Conservation (phyloP, 176 grass and related monocot species). For the Eremochloa ophiuroides region DNA sequence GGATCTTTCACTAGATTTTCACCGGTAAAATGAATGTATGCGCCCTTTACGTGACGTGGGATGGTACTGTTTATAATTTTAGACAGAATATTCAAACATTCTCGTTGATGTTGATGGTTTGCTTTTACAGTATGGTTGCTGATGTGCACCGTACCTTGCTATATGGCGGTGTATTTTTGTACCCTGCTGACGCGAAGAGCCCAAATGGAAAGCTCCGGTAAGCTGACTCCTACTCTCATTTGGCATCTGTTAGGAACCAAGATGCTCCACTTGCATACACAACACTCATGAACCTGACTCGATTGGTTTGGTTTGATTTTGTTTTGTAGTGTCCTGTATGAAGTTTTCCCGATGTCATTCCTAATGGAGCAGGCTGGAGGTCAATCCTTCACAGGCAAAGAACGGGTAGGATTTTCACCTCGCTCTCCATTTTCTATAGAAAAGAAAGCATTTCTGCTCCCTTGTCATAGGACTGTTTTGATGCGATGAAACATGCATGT, state of each 20-base stretch:
- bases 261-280: constrained; percentile 14
- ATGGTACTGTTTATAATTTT: neutral
- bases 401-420: constrained; percentile 38
- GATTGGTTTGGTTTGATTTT: constrained; percentile 17
- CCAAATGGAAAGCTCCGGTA: constrained; percentile 90
- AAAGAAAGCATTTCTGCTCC: neutral
- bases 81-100: neutral
- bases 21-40: neutral
- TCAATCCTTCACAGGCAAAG: constrained; percentile 87
- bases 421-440: neutral
- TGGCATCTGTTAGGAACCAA: neutral
- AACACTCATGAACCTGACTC: neutral
- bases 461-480: neutral
- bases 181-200: constrained; percentile 94
- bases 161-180: constrained; percentile 94
- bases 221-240: neutral
- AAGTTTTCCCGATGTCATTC: constrained; percentile 98
- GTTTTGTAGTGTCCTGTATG: constrained; percentile 79
- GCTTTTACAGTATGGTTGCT: constrained; percentile 95
- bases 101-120: constrained; percentile 1
- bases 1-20: neutral
- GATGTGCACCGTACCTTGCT: constrained; percentile 94
- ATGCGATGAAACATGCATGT: too few relatives aligned
- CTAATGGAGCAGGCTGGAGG: constrained; percentile 97
- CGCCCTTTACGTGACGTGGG: neutral